Evolutionary conservation across 2,329 filamentous ascomycete species (phyloP).

Genomic region (Ascochyta viciae-villosae): DNA sequence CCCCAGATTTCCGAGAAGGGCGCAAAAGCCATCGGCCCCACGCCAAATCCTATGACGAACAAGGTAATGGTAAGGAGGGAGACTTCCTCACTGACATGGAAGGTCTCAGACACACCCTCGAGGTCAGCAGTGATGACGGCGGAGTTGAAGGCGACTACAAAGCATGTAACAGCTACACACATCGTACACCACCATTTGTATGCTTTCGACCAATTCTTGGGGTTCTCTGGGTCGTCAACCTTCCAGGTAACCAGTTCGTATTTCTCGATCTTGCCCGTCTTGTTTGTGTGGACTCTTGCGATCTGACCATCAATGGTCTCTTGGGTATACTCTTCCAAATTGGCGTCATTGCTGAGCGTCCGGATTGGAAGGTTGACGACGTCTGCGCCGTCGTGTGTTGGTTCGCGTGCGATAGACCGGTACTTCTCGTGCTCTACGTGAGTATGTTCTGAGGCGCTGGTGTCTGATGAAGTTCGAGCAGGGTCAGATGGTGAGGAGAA

Average conservation of each 20-base stretch:
- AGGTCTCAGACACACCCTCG: slow-evolving; percentile 66
- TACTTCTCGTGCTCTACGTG: slow-evolving; percentile 22
- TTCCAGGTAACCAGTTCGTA: slow-evolving; percentile 75
- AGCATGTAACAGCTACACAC: slow-evolving; percentile 71
- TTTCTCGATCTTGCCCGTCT: slow-evolving; percentile 55
- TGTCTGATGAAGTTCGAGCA: slow-evolving; percentile 11
- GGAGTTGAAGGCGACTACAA: slow-evolving; percentile 61
- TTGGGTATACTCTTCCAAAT: slow-evolving; percentile 69
- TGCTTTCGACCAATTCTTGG: slow-evolving; percentile 82
- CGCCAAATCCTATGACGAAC: slow-evolving; percentile 82
- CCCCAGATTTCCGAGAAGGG: slow-evolving; percentile 79
- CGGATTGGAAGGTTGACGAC: slow-evolving; percentile 69
- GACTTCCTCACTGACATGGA: slow-evolving; percentile 75
- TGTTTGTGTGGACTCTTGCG: slow-evolving; percentile 62
- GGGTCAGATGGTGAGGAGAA: slow-evolving; percentile 18
- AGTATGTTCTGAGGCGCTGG: slow-evolving; percentile 25
- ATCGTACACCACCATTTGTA: slow-evolving; percentile 84
- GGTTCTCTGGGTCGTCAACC: slow-evolving; percentile 75
- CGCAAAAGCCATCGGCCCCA: slow-evolving; percentile 81
- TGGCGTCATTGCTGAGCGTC: slow-evolving; percentile 63
- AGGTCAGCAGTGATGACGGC: slow-evolving; percentile 82
- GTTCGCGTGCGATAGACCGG: slow-evolving; percentile 27
- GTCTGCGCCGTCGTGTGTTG: slow-evolving; percentile 47
- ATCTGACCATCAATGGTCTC: slow-evolving; percentile 70
- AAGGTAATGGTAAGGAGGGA: slow-evolving; percentile 74